Conservation (phyloP, 805 yeast species). For the Saturnispora besseyi region DNA sequence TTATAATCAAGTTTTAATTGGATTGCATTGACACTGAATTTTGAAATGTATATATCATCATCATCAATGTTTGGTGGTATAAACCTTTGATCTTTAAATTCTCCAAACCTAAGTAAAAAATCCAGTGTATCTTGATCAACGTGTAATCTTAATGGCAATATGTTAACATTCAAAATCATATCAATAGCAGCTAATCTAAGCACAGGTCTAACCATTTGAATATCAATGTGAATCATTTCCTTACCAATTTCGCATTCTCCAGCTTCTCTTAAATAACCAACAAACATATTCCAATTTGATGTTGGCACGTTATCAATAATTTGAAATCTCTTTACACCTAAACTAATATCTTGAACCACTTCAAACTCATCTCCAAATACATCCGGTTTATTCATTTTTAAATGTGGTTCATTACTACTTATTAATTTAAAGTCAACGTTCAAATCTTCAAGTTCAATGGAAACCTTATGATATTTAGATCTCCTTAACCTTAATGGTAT, state of each 20-base stretch:
- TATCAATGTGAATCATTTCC: conserved; percentile 45
- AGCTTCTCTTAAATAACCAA: conserved; percentile 57
- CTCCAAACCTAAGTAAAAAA: conserved; percentile 69
- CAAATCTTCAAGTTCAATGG: conserved; percentile 47
- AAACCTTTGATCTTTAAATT: conserved; percentile 66
- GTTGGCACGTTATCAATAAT: conserved; percentile 72
- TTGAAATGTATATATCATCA: conserved; percentile 60
- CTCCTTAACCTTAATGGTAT: conserved; percentile 53
- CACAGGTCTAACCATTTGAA: conserved; percentile 59
- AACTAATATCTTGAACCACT: conserved; percentile 37
- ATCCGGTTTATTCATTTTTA: conserved; percentile 16
- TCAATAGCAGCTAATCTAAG: conserved; percentile 61
- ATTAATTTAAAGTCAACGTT: conserved; percentile 37
- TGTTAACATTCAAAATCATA: conserved; percentile 39
- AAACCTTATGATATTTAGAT: conserved; percentile 51
- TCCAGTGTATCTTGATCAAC: conserved; percentile 93
- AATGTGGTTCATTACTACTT: conserved; percentile 33
- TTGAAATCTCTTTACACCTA: conserved; percentile 46
- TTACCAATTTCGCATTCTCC: conserved; percentile 66
- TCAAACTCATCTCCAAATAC: conserved; percentile 31
- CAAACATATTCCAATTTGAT: conserved; percentile 85
- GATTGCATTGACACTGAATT: conserved; percentile 51
- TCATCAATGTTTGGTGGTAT: conserved; percentile 41
- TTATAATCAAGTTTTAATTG: conserved; percentile 75
- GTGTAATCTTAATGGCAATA: conserved; percentile 72